Percentiles rank a stretch among this genome's conserved stretches.
These are phyloP conservation scores for Cladophialophora immunda DNA, from an alignment of 2,329 filamentous ascomycete species.

Conservation along the genomic window DNA sequence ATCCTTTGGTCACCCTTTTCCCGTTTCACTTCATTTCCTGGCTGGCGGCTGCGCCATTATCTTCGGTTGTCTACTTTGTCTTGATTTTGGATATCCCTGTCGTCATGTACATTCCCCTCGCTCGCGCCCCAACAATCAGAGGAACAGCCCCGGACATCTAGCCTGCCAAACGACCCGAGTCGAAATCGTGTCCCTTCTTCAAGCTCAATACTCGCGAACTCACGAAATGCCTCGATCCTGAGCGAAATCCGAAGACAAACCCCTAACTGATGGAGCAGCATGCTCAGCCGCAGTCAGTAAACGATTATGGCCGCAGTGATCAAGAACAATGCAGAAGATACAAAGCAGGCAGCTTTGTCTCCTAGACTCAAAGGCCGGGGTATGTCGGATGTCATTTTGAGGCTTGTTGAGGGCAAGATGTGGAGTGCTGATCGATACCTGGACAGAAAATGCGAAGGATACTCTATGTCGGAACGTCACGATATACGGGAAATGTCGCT, in stretches of 20 bases:
- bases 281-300: constrained; percentile 28
- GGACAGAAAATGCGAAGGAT: constrained; percentile 78
- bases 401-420: not conserved
- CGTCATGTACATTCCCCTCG: constrained; percentile 28
- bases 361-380: constrained; percentile 59
- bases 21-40: constrained; percentile 27
- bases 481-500: constrained; percentile 92
- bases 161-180: constrained; percentile 3
- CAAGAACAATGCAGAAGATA: constrained; percentile 55
- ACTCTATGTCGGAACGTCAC: constrained; percentile 91
- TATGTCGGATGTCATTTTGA: constrained; percentile 44
- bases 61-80: constrained; percentile 29
- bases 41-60: constrained; percentile 30
- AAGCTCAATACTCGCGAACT: not conserved
- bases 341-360: constrained; percentile 55
- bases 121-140: constrained; percentile 14
- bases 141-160: constrained; percentile 7
- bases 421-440: constrained; percentile 20
- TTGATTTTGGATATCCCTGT: constrained; percentile 35
- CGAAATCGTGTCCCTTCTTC: not conserved
- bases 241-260: constrained; percentile 9
- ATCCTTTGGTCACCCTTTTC: constrained; percentile 36
- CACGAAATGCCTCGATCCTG: constrained; percentile 5
- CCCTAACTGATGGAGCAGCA: constrained; percentile 34
- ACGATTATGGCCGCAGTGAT: constrained; percentile 52